Percentiles rank a stretch among this genome's conserved stretches.
Evolutionary conservation across 1,139 yeast species (phyloP).

Genomic region (Geotrichum phurueaensis): DNA sequence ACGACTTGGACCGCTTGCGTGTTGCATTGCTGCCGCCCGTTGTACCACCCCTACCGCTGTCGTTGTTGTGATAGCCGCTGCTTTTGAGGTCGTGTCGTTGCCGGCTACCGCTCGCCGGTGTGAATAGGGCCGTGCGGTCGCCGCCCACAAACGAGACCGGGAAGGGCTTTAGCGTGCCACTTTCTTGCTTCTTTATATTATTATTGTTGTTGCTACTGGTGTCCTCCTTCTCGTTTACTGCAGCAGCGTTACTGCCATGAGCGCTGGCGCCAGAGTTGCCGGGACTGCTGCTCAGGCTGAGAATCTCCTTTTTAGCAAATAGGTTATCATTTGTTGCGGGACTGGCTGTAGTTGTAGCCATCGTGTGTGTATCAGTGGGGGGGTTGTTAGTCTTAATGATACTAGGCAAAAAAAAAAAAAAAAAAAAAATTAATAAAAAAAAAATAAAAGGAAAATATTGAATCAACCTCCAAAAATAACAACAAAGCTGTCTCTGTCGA

Average conservation of each 20-base stretch:
- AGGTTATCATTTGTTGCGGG: background rate
- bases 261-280: background rate
- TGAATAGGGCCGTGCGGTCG: slow-evolving; percentile 9
- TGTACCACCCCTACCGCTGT: too few relatives aligned
- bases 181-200: background rate
- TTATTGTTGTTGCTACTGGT: background rate
- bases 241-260: background rate
- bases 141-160: slow-evolving; percentile 9
- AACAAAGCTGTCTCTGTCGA: background rate
- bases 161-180: slow-evolving; percentile 1
- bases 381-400: background rate
- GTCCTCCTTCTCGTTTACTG: background rate
- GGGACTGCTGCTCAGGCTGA: background rate
- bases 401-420: background rate
- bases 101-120: slow-evolving; percentile 2
- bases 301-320: background rate
- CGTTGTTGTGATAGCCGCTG: background rate
- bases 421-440: background rate
- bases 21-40: background rate
- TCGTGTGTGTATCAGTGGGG: background rate
- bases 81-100: background rate
- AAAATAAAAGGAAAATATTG: background rate
- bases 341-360: background rate
- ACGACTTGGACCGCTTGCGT: slow-evolving; percentile 9
- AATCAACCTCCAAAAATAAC: background rate